Evolutionary conservation across 108 stramenopile species (phyloP).

Genomic region (Fistulifera pelliculosa): DNA sequence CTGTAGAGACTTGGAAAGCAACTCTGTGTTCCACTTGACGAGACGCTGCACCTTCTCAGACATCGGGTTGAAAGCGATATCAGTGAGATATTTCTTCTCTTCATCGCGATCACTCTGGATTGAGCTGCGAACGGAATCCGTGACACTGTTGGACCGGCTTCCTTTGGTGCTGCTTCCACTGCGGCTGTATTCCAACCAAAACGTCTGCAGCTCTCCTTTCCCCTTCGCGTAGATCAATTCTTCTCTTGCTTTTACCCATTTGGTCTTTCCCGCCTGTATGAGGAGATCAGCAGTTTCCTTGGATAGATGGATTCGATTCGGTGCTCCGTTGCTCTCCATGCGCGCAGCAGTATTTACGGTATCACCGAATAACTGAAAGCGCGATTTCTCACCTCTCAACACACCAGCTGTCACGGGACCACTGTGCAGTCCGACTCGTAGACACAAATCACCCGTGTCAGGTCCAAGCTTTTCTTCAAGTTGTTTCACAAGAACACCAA

Average conservation of each 20-base stretch:
- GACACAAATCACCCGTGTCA: conserved; percentile 12
- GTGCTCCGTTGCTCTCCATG: conserved; percentile 31
- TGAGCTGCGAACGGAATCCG: background rate
- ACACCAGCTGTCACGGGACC: conserved; percentile 8
- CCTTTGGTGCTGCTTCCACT: background rate
- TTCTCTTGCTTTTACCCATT: conserved; percentile 24
- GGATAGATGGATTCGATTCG: conserved; percentile 29
- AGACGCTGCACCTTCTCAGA: conserved; percentile 3
- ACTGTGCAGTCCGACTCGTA: conserved; percentile 11
- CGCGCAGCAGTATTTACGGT: conserved; percentile 19
- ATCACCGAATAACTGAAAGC: conserved; percentile 10
- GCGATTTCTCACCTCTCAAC: conserved; percentile 12
- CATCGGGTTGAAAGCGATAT: background rate
- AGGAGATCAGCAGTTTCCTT: conserved; percentile 34
- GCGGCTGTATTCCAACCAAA: conserved; percentile 5
- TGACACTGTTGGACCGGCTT: background rate
- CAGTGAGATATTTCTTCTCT: background rate
- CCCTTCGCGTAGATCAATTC: conserved; percentile 24
- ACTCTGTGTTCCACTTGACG: conserved; percentile 16
- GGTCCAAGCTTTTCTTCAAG: conserved; percentile 13
- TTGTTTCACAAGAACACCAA: conserved; percentile 5
- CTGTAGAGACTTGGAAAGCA: conserved; percentile 2
- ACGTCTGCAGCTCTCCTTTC: conserved; percentile 21
- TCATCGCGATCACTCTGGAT: background rate
- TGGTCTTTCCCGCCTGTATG: conserved; percentile 10